Conservation (phyloP, 257 asterid species). For the Datura wrightii region DNA sequence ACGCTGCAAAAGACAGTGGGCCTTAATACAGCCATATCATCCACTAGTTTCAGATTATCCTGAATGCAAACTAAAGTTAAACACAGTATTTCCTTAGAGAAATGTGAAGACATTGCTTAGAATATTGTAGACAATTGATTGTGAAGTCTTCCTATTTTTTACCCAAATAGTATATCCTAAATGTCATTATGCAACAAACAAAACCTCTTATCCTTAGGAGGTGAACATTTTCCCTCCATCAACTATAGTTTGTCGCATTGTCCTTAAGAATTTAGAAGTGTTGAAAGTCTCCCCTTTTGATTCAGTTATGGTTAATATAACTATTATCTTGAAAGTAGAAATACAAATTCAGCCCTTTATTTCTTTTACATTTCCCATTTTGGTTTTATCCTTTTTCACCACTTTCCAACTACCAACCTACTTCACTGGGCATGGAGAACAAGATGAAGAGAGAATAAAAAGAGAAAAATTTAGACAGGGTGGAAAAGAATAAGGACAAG, state of each 20-base stretch:
- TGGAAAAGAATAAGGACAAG: constrained; percentile 1
- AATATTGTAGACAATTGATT: neutral
- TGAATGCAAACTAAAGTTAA: constrained; percentile 34
- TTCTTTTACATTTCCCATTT: constrained; percentile 11
- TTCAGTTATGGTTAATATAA: too few relatives aligned
- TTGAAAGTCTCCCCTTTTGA: neutral
- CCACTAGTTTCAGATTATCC: constrained; percentile 89
- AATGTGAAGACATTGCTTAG: neutral
- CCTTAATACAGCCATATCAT: constrained; percentile 82
- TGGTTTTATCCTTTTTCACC: neutral
- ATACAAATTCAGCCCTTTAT: neutral
- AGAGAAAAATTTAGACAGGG: neutral
- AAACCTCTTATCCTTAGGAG: neutral
- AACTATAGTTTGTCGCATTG: neutral
- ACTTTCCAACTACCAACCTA: neutral
- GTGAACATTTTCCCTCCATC: constrained; percentile 11
- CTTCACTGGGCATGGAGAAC: constrained; percentile 9
- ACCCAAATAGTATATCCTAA: neutral
- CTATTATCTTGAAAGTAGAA: neutral
- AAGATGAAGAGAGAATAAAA: neutral
- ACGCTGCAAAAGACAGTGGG: constrained; percentile 95
- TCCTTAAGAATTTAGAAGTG: neutral
- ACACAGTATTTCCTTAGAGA: neutral
- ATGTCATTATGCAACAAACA: neutral
- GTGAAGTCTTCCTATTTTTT: neutral